Conservation (phyloP, 129 eudicot genomes). For the Centaurea solstitialis region DNA sequence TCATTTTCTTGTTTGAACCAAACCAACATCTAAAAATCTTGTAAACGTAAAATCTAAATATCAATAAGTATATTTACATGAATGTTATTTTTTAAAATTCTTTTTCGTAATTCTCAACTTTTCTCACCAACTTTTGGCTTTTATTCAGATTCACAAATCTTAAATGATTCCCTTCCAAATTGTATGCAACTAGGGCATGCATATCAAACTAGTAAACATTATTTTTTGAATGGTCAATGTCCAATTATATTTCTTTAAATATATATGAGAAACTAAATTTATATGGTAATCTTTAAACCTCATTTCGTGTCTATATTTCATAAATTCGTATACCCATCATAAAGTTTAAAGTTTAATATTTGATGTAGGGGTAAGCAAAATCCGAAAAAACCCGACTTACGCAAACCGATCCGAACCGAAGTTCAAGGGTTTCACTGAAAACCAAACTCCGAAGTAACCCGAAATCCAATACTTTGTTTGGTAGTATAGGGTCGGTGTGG, state of each 20-base stretch:
- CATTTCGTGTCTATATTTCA: background rate
- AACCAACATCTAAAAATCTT: too few species aligned
- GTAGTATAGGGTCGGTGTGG: too few species aligned
- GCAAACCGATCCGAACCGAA: too few species aligned
- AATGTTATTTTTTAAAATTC: background rate
- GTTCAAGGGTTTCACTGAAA: too few species aligned
- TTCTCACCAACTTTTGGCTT: background rate
- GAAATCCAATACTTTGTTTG: too few species aligned
- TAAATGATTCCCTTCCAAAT: slow-evolving; percentile 14
- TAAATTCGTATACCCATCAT: background rate
- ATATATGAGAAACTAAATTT: background rate
- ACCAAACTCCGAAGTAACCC: too few species aligned
- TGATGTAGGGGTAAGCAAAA: too few species aligned
- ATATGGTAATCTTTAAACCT: background rate
- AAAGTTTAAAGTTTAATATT: background rate
- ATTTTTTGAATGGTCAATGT: slow-evolving; percentile 7
- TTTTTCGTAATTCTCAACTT: background rate
- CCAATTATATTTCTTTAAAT: background rate
- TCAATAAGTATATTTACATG: background rate
- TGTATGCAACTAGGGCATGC: slow-evolving; percentile 19
- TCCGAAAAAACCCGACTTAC: too few species aligned
- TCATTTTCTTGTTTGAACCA: too few species aligned
- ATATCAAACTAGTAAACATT: slow-evolving; percentile 13
- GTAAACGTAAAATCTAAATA: background rate
- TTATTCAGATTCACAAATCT: slow-evolving; percentile 1